Evolutionary conservation across 139 green algal genomes (phyloP).

Genomic region (Eudorina sp.): DNA sequence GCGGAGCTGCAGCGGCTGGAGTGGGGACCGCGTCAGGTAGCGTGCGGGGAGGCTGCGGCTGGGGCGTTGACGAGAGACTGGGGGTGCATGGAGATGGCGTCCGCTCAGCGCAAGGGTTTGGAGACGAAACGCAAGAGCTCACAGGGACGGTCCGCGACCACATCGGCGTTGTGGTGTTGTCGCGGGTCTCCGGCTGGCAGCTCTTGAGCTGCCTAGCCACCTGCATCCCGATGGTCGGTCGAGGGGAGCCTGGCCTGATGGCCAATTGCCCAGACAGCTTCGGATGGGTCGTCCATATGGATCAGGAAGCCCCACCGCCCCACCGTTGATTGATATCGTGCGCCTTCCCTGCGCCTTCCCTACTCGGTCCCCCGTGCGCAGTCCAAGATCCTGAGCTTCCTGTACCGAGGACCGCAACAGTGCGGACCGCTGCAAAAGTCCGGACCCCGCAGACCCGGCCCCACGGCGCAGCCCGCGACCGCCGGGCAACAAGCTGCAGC

Average conservation of each 20-base stretch:
- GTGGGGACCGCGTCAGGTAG: slow-evolving; percentile 4
- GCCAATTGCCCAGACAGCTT: no score
- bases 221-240: no score
- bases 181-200: no score
- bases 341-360: not conserved
- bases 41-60: not conserved
- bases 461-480: not conserved
- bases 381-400: not conserved
- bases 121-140: no score
- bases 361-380: no score
- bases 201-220: no score
- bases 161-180: no score
- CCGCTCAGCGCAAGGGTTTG: no score
- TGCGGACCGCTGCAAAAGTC: not conserved
- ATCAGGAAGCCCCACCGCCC: no score
- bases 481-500: not conserved
- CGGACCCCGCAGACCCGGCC: not conserved
- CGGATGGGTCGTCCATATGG: no score
- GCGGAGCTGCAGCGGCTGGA: not conserved
- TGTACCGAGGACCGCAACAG: not conserved
- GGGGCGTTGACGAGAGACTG: not conserved
- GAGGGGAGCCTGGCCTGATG: no score
- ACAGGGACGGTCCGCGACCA: no score
- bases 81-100: not conserved
- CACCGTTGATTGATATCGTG: not conserved